Percentiles rank a stretch among this genome's conserved stretches.
Evolutionary conservation across 768 basidiomycete genomes (phyloP).

Genomic region (Boletus edulis): DNA sequence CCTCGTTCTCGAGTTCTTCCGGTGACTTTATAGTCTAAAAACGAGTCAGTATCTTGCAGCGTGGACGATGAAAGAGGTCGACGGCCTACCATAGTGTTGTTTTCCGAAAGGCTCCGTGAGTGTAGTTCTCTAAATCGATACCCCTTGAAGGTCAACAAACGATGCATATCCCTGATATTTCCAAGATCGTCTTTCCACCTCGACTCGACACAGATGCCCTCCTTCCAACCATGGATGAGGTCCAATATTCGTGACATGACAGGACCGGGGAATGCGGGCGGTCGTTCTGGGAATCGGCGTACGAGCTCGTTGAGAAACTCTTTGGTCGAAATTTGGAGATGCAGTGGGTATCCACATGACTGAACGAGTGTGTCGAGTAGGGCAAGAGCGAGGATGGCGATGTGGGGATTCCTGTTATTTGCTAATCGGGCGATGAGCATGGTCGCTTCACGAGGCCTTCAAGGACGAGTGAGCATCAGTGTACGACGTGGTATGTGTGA

Average conservation of each 20-base stretch:
- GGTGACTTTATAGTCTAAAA: slow-evolving; percentile 86
- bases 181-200: slow-evolving; percentile 96
- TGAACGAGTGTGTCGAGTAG: slow-evolving; percentile 91
- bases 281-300: slow-evolving; percentile 94
- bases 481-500: background rate
- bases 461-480: background rate
- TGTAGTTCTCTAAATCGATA: slow-evolving; percentile 65
- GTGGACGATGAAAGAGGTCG: background rate
- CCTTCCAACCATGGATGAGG: slow-evolving; percentile 92
- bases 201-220: slow-evolving; percentile 82
- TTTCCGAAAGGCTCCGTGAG: slow-evolving; percentile 16
- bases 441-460: slow-evolving; percentile 87
- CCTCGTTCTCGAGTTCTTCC: slow-evolving; percentile 94
- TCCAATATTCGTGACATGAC: slow-evolving; percentile 95
- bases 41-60: background rate
- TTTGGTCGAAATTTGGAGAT: slow-evolving; percentile 95
- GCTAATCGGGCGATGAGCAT: slow-evolving; percentile 81
- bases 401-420: slow-evolving; percentile 92
- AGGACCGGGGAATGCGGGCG: slow-evolving; percentile 90
- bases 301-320: slow-evolving; percentile 99
- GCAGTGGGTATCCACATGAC: slow-evolving; percentile 95
- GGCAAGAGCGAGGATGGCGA: slow-evolving; percentile 81
- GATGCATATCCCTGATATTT: slow-evolving; percentile 97
- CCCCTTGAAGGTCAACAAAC: slow-evolving; percentile 91
- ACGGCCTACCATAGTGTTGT: slow-evolving; percentile 20